phyloP scores from a whole-genome alignment of 306 rosid genomes.

The Pyrus communis region DNA sequence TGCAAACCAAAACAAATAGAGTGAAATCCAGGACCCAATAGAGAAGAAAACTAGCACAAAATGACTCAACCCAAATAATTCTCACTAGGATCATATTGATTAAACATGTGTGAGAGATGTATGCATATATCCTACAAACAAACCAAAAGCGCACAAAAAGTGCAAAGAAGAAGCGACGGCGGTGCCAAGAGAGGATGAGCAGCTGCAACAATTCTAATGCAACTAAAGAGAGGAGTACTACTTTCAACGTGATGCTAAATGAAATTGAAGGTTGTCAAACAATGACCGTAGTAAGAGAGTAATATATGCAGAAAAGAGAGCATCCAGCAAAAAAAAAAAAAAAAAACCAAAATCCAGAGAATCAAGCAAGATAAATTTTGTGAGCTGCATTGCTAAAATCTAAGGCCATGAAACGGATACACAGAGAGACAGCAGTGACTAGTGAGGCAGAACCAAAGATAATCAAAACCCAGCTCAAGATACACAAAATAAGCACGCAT shows the following conservation, averaged over 20 bases:
- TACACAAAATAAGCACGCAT: background rate
- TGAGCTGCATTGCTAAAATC: background rate
- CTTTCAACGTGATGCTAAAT: background rate
- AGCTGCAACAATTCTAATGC: background rate
- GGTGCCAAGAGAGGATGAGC: background rate
- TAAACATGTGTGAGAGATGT: too few species aligned
- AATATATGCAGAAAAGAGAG: background rate
- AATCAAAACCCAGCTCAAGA: background rate
- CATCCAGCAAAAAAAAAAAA: too few species aligned
- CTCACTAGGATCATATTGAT: background rate
- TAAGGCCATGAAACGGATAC: background rate
- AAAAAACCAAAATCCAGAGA: background rate
- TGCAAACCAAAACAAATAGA: background rate
- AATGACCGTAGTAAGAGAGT: background rate
- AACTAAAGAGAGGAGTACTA: background rate
- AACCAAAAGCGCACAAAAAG: background rate
- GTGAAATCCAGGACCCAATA: background rate
- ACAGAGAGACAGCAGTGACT: background rate
- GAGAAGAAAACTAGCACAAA: background rate
- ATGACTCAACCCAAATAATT: background rate
- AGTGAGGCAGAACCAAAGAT: background rate
- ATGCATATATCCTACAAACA: background rate
- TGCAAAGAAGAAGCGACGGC: background rate
- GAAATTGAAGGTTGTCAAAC: background rate
- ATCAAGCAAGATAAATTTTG: background rate